phyloP scores from a whole-genome alignment of 2,329 filamentous ascomycete species.

The Elsinoe arachidis region DNA sequence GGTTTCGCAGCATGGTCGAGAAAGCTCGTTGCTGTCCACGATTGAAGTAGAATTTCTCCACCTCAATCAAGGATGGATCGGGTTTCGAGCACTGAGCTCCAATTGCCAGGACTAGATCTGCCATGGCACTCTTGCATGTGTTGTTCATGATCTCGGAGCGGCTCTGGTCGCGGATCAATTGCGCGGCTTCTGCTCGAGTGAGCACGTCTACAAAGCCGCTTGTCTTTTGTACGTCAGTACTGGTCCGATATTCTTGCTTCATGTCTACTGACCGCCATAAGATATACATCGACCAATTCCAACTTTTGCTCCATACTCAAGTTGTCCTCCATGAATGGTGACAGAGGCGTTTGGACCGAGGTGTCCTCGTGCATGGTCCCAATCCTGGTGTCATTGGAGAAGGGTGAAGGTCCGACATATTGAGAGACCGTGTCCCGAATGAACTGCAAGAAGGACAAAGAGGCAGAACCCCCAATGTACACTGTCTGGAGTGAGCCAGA shows the following conservation, averaged over 20 bases:
- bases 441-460: conserved; percentile 49
- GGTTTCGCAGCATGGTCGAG: conserved; percentile 45
- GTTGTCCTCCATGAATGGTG: conserved; percentile 19
- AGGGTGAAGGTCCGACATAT: conserved; percentile 47
- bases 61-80: conserved; percentile 1
- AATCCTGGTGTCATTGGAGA: conserved; percentile 44
- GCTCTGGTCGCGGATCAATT: neutral
- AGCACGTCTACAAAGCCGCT: conserved; percentile 35
- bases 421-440: conserved; percentile 41
- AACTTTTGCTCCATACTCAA: conserved; percentile 27
- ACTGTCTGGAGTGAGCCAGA: conserved; percentile 25
- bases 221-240: conserved; percentile 27
- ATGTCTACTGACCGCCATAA: conserved; percentile 26
- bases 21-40: conserved; percentile 43
- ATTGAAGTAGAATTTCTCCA: conserved; percentile 37
- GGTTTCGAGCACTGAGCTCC: conserved; percentile 40
- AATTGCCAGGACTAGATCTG: conserved; percentile 44
- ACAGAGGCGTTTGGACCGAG: neutral
- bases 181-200: conserved; percentile 22
- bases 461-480: conserved; percentile 43
- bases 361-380: conserved; percentile 45
- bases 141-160: conserved; percentile 15
- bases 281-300: conserved; percentile 27
- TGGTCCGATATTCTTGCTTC: conserved; percentile 11
- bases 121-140: conserved; percentile 25